Base-by-base conservation (phyloP, 176 grass and related monocot genomes). In the Alloteropsis semialata region DNA sequence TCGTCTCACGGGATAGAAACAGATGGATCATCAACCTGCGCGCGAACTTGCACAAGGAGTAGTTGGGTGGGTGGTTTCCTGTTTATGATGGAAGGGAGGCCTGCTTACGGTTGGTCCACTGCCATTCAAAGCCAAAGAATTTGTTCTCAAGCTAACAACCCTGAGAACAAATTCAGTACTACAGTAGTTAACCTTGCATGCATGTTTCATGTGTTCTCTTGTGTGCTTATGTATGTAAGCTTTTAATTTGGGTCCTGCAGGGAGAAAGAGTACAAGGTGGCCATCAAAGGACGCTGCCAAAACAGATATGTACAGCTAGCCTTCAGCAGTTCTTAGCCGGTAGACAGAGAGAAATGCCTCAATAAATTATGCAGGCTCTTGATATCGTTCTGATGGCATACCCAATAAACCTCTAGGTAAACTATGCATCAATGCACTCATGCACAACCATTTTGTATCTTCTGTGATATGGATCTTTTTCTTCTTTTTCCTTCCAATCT, bases 321-420 rank as follows among this genome's bases (percentile, higher is more conserved):
- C 84, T 98, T 22, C 24, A 68, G 0, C 39, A 90, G 22, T 98
- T 93, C 63, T 72, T 95, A 59, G 33, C 39, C 48, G 84, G 82
- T 10, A 89, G 65, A 29, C 82, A 77, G 1, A 86, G 62, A 10
- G 92, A 95, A 27, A 15, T 73, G 11, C 96, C 92, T 10, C 91
- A 98, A 2, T 66, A 95, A 18, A 91, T 80, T 6, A 88, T 98
- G 44, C 92, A 95, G 42, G 90, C 84, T 60, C 90, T 98, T 8
- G 92, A 98, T 25, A 90, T 98, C 22, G 92, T 92, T 24, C 55
- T 98, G 9, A 91, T 92, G 39, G 81, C 93, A 55, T 61, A 50
- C 11, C 68, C 91, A 34, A n/a, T n/a, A n/a, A n/a, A 77, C 74
- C 8, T 0, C 51, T 46, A 77, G 43, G 96, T 95, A n/a, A n/a